Evolutionary conservation across 345 rosid genomes (phyloP).

Genomic region (Odontarrhena argentea): DNA sequence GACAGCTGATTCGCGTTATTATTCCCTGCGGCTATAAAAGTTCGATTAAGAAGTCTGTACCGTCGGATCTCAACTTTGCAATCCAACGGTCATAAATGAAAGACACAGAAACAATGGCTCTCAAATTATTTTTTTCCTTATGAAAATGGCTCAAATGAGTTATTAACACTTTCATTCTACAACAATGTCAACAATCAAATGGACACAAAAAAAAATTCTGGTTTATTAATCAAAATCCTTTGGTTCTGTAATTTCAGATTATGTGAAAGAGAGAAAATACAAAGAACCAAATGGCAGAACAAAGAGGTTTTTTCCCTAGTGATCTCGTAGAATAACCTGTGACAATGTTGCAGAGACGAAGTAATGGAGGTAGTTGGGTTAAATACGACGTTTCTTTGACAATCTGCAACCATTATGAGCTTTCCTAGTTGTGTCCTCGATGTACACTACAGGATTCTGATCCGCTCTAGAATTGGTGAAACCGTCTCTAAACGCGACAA

Average conservation of each 20-base stretch:
- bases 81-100: constrained; percentile 8
- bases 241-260: neutral
- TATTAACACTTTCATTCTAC: too few species aligned
- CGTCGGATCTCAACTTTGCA: constrained; percentile 15
- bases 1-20: neutral
- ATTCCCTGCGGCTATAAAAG: constrained; percentile 5
- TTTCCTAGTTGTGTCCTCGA: constrained; percentile 79
- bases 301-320: neutral
- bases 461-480: constrained; percentile 52
- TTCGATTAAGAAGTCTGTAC: neutral
- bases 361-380: constrained; percentile 3
- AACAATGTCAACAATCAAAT: too few species aligned
- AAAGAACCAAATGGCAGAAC: constrained; percentile 12
- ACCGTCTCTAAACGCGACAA: constrained; percentile 77
- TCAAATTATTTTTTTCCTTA: too few species aligned
- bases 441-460: constrained; percentile 60
- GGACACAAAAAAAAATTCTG: neutral
- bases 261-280: constrained; percentile 7
- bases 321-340: neutral
- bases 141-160: too few species aligned
- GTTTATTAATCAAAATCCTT: constrained; percentile 20
- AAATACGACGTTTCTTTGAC: constrained; percentile 75
- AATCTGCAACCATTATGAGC: constrained; percentile 93
- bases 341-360: neutral
- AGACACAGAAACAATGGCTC: neutral